Evolutionary conservation across 1,139 yeast species (phyloP), one percentile per base, ranked within the genome.

Genomic region (Yamadazyma spencermartinsiae): DNA sequence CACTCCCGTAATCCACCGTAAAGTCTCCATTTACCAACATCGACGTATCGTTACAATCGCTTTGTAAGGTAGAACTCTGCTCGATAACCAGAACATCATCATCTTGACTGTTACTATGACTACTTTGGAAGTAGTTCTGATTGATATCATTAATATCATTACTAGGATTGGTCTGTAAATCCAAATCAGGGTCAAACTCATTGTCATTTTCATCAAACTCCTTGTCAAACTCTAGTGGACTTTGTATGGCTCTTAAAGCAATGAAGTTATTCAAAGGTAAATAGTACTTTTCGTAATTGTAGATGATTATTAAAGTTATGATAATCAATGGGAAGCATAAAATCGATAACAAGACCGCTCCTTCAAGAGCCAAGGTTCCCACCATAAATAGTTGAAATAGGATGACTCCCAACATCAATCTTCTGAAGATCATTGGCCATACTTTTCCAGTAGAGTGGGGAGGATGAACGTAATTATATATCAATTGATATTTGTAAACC

Each of bases 401-500:
- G 4, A 80, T 60, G 21, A 80, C 61, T 0, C 86, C 87, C 32
- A 81, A 54, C 46, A 80, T 72, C n/a, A 80, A 70, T 37, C 87
- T 61, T 43, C 84, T 61, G 45, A 80, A 79, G 10, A 81, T 76
- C 67, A 81, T 74, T 1, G 86, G 85, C 87, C 87, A 81, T 8
- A 80, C 79, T 51, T 79, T 80, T 1, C 86, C 87, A 0, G 86
- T 81, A 11, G 86, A 80, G 55, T 81, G 87, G 14, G 82, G 84
- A 1, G 86, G 82, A 51, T 81, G 87, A 10, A 80, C 84, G 67
- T 80, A 78, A 23, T 82, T 76, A 49, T 80, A 81, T 27, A 80
- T 69, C 38, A 81, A 63, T 57, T 81, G 87, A 55, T 81, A 81
- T 56, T 81, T 81, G 58, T 80, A 80, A 7, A 80, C 83, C 55